Percentiles rank a stretch among this genome's conserved stretches.
Conservation (phyloP, 2,329 filamentous ascomycete species). For the Drechslerella stenobrocha region DNA sequence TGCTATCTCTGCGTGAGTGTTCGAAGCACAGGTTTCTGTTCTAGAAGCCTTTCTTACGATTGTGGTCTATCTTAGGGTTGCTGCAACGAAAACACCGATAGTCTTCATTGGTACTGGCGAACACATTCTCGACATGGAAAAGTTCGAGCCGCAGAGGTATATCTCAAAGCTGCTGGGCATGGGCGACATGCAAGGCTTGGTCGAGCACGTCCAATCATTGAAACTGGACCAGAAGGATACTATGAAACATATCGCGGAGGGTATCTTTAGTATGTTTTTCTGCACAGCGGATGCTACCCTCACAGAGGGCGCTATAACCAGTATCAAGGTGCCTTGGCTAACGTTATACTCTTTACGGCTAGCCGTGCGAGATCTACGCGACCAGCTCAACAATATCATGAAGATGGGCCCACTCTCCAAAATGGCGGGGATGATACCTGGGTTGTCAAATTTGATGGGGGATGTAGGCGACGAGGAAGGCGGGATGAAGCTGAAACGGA, state of each 20-base stretch:
- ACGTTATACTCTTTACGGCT: conserved; percentile 2
- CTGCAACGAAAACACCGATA: conserved; percentile 93
- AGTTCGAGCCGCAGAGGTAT: conserved; percentile 89
- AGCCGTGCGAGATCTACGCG: conserved; percentile 86
- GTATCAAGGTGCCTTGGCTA: no score
- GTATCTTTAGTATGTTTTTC: conserved; percentile 67
- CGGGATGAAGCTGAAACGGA: conserved; percentile 87
- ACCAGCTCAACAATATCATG: conserved; percentile 97
- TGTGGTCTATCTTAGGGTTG: conserved; percentile 61
- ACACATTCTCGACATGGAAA: conserved; percentile 92
- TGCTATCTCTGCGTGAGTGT: conserved; percentile 75
- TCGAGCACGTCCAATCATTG: conserved; percentile 93
- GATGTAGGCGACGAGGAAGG: conserved; percentile 98
- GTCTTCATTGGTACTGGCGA: conserved; percentile 98
- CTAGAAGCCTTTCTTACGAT: background rate
- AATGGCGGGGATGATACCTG: conserved; percentile 98
- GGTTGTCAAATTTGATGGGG: conserved; percentile 88
- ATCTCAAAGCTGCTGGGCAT: conserved; percentile 92
- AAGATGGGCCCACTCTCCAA: conserved; percentile 98
- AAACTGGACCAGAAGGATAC: conserved; percentile 98
- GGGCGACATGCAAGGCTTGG: conserved; percentile 92
- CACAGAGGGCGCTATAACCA: background rate
- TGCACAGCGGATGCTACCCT: no score
- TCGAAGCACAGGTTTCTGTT: background rate
- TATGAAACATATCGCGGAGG: conserved; percentile 97